Evolutionary conservation across 805 yeast species (phyloP), one percentile per base, ranked within the genome.

Genomic region (Nadsonia fulvescens): DNA sequence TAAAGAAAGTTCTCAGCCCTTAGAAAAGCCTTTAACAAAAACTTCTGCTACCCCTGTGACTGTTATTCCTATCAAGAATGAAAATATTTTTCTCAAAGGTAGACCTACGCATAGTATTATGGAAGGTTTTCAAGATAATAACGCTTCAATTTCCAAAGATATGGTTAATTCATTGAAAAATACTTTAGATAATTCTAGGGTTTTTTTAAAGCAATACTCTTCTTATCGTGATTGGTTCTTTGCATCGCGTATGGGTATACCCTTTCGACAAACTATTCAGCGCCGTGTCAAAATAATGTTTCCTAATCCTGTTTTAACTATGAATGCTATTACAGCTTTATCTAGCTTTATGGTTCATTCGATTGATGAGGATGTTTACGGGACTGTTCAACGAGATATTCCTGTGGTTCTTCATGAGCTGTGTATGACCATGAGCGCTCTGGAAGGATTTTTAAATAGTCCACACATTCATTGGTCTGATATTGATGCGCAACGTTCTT

Each of bases 381-480:
- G 61, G 10, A 47, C 42, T 8, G 61, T 56, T 8, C 61, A 56
- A 36, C 34, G 40, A n/a, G 53, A 53, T 12, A 47, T 55, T 21
- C 51, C 54, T 5, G 34, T 35, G 7, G 39, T 43, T 8, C 35
- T 55, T 23, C 37, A 31, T 12, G 29, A 25, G 4, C 33, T 46
- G 15, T 43, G 49, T 18, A 27, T 29, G 23, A 31, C 48, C 4
- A 28, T 46, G 15, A 21, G 34, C 6, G 27, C 34, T 8, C 24
- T 51, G 14, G 48, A 42, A 8, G 23, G 33, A 16, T 37, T 34
- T 15, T 21, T 37, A 2, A 22, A 21, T 11, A 25, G 31, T 18
- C 55, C 58, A 3, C 47, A 49, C 2, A 20, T 41, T 9, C 47
- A 49, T 28, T 38, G 46, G 44, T 34, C 46, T 2, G 54, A 51